Evolutionary conservation across 495 filamentous ascomycete genomes (phyloP).

Genomic region (Aspergillus sclerotioniger): DNA sequence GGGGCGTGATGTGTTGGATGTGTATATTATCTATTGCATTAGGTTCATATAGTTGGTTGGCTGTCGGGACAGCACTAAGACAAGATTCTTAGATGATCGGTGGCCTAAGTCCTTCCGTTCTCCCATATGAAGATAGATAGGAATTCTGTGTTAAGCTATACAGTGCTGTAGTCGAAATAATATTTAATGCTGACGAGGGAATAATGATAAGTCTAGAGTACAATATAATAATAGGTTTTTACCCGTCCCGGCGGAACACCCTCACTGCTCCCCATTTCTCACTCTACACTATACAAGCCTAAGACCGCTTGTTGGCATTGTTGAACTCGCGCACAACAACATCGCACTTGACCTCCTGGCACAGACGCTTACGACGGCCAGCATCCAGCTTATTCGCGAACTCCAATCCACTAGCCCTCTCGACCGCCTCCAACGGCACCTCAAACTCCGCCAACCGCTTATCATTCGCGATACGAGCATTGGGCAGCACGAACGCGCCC

Average conservation of each 20-base stretch:
- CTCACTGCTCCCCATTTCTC: too few species aligned
- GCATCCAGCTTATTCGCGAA: constrained; percentile 78
- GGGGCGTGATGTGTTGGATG: too few species aligned
- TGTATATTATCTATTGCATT: too few species aligned
- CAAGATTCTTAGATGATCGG: neutral
- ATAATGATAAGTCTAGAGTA: constrained; percentile 8
- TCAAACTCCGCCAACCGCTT: constrained; percentile 86
- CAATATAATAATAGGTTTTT: neutral
- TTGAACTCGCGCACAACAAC: constrained; percentile 77
- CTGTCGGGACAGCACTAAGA: too few species aligned
- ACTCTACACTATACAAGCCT: neutral
- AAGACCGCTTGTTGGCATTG: constrained; percentile 36
- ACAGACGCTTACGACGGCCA: constrained; percentile 72
- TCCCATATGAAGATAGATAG: neutral
- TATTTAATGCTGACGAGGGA: neutral
- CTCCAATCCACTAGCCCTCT: constrained; percentile 87
- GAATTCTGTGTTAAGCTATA: neutral
- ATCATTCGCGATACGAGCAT: constrained; percentile 82
- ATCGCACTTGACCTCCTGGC: constrained; percentile 78
- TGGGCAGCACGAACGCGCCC: constrained; percentile 93
- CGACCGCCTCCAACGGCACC: constrained; percentile 87
- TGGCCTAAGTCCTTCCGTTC: neutral
- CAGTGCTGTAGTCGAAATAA: neutral
- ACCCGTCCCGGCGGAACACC: too few species aligned
- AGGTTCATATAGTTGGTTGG: too few species aligned